Base-by-base conservation (phyloP, 495 filamentous ascomycete species). In the Chlorociboria aeruginascens region DNA sequence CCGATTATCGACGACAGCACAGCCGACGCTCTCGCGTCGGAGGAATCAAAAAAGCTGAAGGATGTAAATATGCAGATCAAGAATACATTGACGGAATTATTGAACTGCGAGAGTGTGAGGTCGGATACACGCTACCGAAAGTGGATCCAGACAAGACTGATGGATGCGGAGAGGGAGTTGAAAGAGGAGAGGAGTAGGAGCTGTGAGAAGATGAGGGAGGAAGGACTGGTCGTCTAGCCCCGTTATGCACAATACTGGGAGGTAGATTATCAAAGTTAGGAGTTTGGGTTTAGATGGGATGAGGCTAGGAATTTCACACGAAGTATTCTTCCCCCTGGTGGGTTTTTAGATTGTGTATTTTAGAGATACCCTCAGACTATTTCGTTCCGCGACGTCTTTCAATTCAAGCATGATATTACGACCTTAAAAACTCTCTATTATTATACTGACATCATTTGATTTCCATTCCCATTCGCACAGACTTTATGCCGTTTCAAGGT, bases 11-110 rank as follows among this genome's bases (percentile, higher is more conserved):
- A 70, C 49, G 66, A 68, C 40, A 48, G 17, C 31, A 50, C 48
- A 8, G 1, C 53, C 11, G 43, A 59, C 28, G 69, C 71, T 40
- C 62, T 78, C 40, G 72, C 70, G 12, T 25, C 20, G 20, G 56
- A 67, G 12, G 73, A 73, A 48, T 71, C 79, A 45, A 62, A 66
- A 45, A 71, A 69, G 53, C 66, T 79, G 29, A 73, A 68, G 61
- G 63, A 74, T 39, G 71, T 82, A 60, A 82, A 81, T 63, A 69
- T 76, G 53, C 69, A 76, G 40, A 79, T 82, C 61, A 83, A 83
- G 63, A 66, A 69, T 12, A 75, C 76, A 9, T 58, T 83, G 50
- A 83, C 79, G 3, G 77, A 79, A 55, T 66, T 83, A 25, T 70
- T 83, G 46, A 82, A 83, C 61, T 81, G 74, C 58, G 71, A 77